Evolutionary conservation across 1,139 yeast species (phyloP), one percentile per base, ranked within the genome.

Genomic region (Arxiozyma telluris): DNA sequence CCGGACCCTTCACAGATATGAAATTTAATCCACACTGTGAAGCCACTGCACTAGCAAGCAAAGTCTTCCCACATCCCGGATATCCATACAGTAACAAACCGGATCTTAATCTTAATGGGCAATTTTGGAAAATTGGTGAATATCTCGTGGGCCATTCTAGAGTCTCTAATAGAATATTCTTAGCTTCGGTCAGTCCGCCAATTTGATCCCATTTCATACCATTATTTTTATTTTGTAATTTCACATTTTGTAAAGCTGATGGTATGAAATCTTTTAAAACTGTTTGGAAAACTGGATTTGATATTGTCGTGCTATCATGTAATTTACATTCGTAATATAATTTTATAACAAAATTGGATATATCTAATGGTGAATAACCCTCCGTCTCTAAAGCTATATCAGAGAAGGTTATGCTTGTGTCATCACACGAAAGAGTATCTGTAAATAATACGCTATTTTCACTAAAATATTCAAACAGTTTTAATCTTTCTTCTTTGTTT

Each of bases 1-100:
- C 98, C 0, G 98, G 98, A 20, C 98, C 98, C 68, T 93, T 93
- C 53, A 93, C 86, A 2, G 96, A 84, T 41, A 93, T 93, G 68
- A 93, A 93, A 64, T 93, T 93, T 56, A 93, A 76, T 0, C 98
- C 98, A 72, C 97, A 89, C 65, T 91, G 95, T 0, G 91, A 86
- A 0, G 98, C 96, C 50, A 93, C 89, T 0, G 98, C 97, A 58
- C 94, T 85, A 0, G 98, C 98, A 44, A 93, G 71, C 58, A 91
- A 75, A 0, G 98, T 93, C 70, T 93, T 93, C 53, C 98, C 98
- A 72, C 98, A 93, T 4, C 98, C 98, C 0, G 98, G 98, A 65
- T 88, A 93, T 0, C 98, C 98, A 69, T 91, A 93, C 20, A 93
- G 77, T 52, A 93, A 74, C 41, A 93, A 80, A 53, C 98, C 98